Evolutionary conservation across 306 rosid species (phyloP).

Genomic region (Senna siamea): DNA sequence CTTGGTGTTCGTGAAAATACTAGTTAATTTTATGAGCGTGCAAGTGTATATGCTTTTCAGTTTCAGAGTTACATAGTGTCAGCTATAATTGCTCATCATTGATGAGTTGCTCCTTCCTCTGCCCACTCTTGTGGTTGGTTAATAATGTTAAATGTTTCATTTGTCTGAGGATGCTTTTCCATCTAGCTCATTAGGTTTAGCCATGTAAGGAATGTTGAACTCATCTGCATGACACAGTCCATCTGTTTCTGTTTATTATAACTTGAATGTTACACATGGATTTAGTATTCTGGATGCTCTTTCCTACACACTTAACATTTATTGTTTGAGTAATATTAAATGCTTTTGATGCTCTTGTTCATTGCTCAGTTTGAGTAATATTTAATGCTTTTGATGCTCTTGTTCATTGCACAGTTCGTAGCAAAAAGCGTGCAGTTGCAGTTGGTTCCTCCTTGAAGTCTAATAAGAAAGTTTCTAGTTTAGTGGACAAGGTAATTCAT

Average conservation of each 20-base stretch:
- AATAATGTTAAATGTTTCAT: neutral
- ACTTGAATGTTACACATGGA: neutral
- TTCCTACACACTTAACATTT: too few species aligned
- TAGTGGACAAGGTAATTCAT: slow-evolving; percentile 77
- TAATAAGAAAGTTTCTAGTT: slow-evolving; percentile 90
- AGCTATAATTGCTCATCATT: slow-evolving; percentile 32
- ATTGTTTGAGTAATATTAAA: too few species aligned
- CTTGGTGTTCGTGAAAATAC: slow-evolving; percentile 8
- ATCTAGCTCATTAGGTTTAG: neutral
- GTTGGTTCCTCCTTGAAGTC: slow-evolving; percentile 86
- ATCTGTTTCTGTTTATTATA: slow-evolving; percentile 15
- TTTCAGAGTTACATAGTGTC: neutral
- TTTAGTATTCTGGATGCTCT: neutral
- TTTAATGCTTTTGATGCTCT: neutral
- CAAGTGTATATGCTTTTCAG: too few species aligned
- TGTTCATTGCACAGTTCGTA: slow-evolving; percentile 54
- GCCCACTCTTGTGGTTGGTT: neutral
- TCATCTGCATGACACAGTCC: neutral
- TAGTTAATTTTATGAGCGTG: slow-evolving; percentile 1
- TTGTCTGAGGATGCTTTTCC: slow-evolving; percentile 25
- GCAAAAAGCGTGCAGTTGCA: slow-evolving; percentile 69
- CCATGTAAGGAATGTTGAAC: slow-evolving; percentile 29
- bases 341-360: neutral
- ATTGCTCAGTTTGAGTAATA: slow-evolving; percentile 1
- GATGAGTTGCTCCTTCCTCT: slow-evolving; percentile 7